These are phyloP conservation scores for Calonectria pteridis DNA, from an alignment of 2,329 filamentous ascomycete species.

Conservation along the genomic window DNA sequence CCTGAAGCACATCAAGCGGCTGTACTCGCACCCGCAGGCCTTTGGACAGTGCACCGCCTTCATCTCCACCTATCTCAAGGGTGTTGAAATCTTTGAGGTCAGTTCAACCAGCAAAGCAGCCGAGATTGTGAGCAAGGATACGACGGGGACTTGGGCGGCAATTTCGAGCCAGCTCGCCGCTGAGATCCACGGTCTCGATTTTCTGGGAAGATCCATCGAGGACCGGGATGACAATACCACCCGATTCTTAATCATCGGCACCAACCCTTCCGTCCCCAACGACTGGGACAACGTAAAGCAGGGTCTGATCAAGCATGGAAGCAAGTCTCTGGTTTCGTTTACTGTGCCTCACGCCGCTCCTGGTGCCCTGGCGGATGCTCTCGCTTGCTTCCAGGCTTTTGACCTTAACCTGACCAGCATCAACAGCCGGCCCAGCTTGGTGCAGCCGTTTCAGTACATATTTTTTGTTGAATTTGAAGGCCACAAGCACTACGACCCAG, in stretches of 20 bases:
- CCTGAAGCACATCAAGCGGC: slow-evolving; percentile 74
- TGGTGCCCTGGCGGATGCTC: slow-evolving; percentile 84
- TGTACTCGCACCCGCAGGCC: slow-evolving; percentile 96
- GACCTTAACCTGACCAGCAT: slow-evolving; percentile 90
- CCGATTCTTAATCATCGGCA: slow-evolving; percentile 77
- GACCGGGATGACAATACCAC: slow-evolving; percentile 83
- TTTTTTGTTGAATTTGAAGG: slow-evolving; percentile 94
- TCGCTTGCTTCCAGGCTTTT: slow-evolving; percentile 81
- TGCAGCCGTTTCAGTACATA: slow-evolving; percentile 86
- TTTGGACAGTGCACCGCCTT: slow-evolving; percentile 91
- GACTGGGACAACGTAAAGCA: slow-evolving; percentile 45
- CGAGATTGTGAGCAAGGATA: slow-evolving; percentile 75
- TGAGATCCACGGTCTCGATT: slow-evolving; percentile 72
- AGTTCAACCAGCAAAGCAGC: slow-evolving; percentile 89
- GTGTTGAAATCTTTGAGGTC: slow-evolving; percentile 84
- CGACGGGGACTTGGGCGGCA: slow-evolving; percentile 75
- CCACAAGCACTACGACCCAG: slow-evolving; percentile 62
- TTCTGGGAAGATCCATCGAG: slow-evolving; percentile 79
- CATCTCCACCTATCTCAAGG: slow-evolving; percentile 76
- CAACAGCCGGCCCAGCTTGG: slow-evolving; percentile 84
- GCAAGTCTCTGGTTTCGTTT: slow-evolving; percentile 85
- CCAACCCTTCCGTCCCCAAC: slow-evolving; percentile 43
- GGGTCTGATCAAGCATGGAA: slow-evolving; percentile 45
- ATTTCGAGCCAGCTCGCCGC: slow-evolving; percentile 84
- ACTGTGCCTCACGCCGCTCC: slow-evolving; percentile 82